Evolutionary conservation across 345 rosid genomes (phyloP), one percentile per base, ranked within the genome.

Genomic region (Luvunga scandens): DNA sequence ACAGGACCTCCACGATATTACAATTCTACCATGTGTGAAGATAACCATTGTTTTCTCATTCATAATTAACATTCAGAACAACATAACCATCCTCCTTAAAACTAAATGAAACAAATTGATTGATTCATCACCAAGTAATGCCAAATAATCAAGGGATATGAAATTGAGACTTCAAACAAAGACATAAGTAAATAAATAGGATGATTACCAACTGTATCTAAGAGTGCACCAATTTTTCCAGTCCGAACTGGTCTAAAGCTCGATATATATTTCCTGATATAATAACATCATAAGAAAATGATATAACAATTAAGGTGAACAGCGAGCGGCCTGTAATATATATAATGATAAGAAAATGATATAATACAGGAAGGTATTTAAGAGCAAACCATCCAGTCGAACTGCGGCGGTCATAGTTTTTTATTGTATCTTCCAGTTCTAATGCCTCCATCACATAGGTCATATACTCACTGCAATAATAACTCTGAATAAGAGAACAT

Each of bases 361-460:
- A 66, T 21, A 74, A 76, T 12, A 80, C 6, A 42, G 66, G 69
- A 73, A 22, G 25, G 69, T 5, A 50, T 75, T 67, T 55, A 86
- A 86, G 78, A 82, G 68, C 85, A 80, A 83, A 94, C 99, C 99
- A 97, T 92, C 98, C 97, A 73, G 93, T 94, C 68, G 94, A 85
- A 84, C 80, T 87, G 82, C 97, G 85, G 2, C 94, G 90, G 68
- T 93, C 98, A 80, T 87, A 88, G 81, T 93, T 97, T 85, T 88
- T 97, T 88, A 97, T 86, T 60, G 93, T 90, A 82, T 97, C 99
- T 88, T 97, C 98, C 79, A 97, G 89, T 82, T 92, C 92, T 75
- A 97, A 91, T 5, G 98, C 99, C 83, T 97, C 91, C 56, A 84
- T 76, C 69, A 97, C 93, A 80, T 79, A 94, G 10, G 90, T 90